Base-by-base conservation (phyloP, 441 rosid genomes). In the Capsella rubella region DNA sequence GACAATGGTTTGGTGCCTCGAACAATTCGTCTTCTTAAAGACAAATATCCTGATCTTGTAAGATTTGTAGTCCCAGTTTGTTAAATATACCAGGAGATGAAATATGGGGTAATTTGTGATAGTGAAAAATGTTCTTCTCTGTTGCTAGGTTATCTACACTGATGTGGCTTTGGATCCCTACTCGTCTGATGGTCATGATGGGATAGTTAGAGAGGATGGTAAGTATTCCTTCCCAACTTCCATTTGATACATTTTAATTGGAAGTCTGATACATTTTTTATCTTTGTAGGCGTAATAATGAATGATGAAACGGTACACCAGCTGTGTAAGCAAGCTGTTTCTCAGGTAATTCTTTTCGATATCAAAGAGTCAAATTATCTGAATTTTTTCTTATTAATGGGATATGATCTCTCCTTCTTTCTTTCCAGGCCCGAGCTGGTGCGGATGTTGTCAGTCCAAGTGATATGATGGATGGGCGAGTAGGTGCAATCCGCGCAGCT, bases 381-480 rank as follows among this genome's bases (percentile, higher is more conserved):
- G 11, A 32, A 1, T 3, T 29, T 10, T 39, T 42, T 67, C 45
- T 14, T 57, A 53, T 37, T 66, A 34, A 54, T 42, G 51, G 51
- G 56, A 64, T 8, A 63, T 72, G 73, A 51, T 72, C 51, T 58
- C 27, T 64, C 40, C 37, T 43, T 67, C 39, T 16, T 27, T 39
- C 49, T 52, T 5, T 10, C 49, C 66, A 95, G 98, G 98, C 97
- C 11, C 88, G 89, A 72, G 98, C 99, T 79, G 99, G 99, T 73
- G 99, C 99, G 15, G 99, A 95, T 83, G 97, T 95, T 76, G 91
- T 95, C 47, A 90, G 98, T 82, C 99, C 99, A 4, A 95, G 99
- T 82, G 99, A 95, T 81, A 95, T 95, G 99, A 95, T 95, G 99
- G 99, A 95, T 81, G 99, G 98, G 8, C 97, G 99, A 57, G 91